Conservation (phyloP, 2,329 filamentous ascomycete genomes). For the Fusarium chaquense region DNA sequence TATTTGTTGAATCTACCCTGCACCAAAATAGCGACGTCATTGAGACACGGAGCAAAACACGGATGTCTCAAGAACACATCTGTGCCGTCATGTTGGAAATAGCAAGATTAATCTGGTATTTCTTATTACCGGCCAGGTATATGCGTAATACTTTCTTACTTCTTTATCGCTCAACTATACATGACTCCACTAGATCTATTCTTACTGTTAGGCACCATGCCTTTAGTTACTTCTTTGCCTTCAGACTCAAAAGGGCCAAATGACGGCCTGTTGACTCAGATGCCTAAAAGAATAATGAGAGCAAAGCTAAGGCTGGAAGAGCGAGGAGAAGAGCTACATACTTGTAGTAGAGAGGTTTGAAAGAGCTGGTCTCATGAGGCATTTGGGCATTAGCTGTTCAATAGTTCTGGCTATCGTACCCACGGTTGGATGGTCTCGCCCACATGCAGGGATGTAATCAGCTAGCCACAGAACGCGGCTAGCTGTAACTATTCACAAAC, state of each 20-base stretch:
- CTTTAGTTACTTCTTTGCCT: neutral
- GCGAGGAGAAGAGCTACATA: neutral
- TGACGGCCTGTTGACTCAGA: neutral
- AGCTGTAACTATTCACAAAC: neutral
- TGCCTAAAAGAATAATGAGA: neutral
- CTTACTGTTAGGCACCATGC: neutral
- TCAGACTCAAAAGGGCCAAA: neutral
- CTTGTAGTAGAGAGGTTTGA: neutral
- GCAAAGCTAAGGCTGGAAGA: neutral
- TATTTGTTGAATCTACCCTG: conserved; percentile 21
- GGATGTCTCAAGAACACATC: neutral
- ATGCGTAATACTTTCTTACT: neutral
- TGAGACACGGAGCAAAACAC: conserved; percentile 14
- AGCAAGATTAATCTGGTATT: neutral
- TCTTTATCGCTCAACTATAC: neutral
- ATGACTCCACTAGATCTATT: neutral
- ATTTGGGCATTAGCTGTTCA: neutral
- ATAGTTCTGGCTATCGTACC: neutral
- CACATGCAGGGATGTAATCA: neutral
- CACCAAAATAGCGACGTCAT: conserved; percentile 29
- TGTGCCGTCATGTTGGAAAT: neutral
- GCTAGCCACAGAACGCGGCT: neutral
- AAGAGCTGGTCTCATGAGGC: neutral
- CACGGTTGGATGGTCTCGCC: neutral
- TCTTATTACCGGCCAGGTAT: neutral